Conservation (phyloP, 768 basidiomycete species). For the Guyanaporus albipodus region DNA sequence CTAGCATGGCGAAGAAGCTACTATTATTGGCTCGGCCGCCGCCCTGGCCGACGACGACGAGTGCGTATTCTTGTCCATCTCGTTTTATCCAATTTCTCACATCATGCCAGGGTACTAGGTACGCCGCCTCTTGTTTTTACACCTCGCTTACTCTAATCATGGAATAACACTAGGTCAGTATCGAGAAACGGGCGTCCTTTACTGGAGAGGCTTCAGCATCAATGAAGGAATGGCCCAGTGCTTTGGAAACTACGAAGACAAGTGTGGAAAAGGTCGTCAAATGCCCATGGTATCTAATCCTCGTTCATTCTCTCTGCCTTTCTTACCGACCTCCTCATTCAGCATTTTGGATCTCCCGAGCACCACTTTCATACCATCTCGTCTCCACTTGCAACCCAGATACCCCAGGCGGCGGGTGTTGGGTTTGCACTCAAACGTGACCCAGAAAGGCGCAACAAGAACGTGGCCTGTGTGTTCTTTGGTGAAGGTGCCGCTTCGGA, state of each 20-base stretch:
- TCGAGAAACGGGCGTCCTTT: constrained; percentile 84
- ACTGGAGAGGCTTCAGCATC: constrained; percentile 82
- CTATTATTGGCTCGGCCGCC: constrained; percentile 85
- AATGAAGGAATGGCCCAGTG: constrained; percentile 88
- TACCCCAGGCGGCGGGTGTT: constrained; percentile 92
- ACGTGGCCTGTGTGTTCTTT: constrained; percentile 85
- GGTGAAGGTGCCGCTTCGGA: constrained; percentile 94
- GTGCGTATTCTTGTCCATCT: constrained; percentile 41
- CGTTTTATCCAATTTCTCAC: constrained; percentile 7
- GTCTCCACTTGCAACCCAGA: constrained; percentile 89
- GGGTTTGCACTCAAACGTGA: constrained; percentile 85
- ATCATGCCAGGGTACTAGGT: constrained; percentile 63
- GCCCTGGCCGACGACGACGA: constrained; percentile 81
- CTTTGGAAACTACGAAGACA: constrained; percentile 82
- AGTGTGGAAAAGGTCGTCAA: constrained; percentile 78
- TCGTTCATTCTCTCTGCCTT: background rate
- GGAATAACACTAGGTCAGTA: constrained; percentile 65
- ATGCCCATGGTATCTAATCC: constrained; percentile 77
- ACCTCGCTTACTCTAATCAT: background rate
- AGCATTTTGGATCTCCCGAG: constrained; percentile 83
- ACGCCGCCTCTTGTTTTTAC: constrained; percentile 9
- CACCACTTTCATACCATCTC: constrained; percentile 95
- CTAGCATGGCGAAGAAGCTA: constrained; percentile 88
- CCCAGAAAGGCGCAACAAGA: constrained; percentile 58
- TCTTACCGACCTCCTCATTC: constrained; percentile 8